Conservation (phyloP, 2,329 filamentous ascomycete species). For the Talaromyces islandicus region DNA sequence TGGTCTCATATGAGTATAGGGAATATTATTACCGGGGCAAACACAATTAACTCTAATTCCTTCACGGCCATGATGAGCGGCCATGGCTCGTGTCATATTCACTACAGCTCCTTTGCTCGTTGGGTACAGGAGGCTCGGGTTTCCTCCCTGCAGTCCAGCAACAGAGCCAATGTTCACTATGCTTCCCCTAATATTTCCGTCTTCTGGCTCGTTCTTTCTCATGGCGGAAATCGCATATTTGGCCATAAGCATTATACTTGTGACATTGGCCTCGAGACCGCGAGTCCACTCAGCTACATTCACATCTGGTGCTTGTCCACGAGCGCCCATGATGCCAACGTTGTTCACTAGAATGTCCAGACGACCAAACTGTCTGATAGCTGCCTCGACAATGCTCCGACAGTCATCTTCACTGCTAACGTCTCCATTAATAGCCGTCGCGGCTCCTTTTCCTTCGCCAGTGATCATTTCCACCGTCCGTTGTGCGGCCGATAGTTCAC, state of each 20-base stretch:
- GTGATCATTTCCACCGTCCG: constrained; percentile 27
- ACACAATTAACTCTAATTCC: constrained; percentile 48
- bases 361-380: constrained; percentile 14
- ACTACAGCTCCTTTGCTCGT: constrained; percentile 36
- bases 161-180: constrained; percentile 35
- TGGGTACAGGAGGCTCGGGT: constrained; percentile 24
- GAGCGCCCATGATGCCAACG: constrained; percentile 30
- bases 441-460: constrained; percentile 13
- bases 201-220: constrained; percentile 19
- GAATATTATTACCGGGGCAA: not conserved
- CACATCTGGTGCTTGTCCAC: constrained; percentile 23
- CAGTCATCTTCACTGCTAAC: constrained; percentile 12
- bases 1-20: not conserved
- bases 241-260: constrained; percentile 32
- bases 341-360: constrained; percentile 10
- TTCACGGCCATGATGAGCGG: constrained; percentile 42
- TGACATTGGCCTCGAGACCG: constrained; percentile 29
- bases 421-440: not conserved
- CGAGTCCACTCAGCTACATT: constrained; percentile 25
- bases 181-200: constrained; percentile 17
- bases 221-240: constrained; percentile 27
- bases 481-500: constrained; percentile 17
- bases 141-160: constrained; percentile 24
- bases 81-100: constrained; percentile 50
- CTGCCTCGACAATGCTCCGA: constrained; percentile 24